Evolutionary conservation across 257 asterid genomes (phyloP).

Genomic region (Dorcoceras hygrometricum): DNA sequence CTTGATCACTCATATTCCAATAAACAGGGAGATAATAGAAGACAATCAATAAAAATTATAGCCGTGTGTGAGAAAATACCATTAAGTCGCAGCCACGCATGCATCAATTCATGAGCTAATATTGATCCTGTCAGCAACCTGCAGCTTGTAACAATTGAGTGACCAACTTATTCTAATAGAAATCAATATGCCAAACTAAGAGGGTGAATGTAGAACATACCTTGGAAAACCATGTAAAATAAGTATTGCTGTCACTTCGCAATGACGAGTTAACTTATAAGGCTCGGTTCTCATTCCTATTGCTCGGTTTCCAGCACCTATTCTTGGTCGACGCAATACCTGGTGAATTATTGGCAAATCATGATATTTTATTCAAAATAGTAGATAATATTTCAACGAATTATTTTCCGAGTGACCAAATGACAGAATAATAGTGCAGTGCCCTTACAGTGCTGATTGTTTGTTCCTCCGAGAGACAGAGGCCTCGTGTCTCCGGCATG

Average conservation of each 20-base stretch:
- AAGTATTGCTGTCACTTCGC: conserved; percentile 93
- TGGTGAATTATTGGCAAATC: conserved; percentile 30
- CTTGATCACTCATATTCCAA: neutral
- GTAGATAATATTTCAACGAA: neutral
- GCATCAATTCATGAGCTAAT: conserved; percentile 98
- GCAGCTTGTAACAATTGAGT: conserved; percentile 18
- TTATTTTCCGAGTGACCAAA: neutral
- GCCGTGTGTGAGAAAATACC: conserved; percentile 37
- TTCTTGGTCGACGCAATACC: conserved; percentile 62
- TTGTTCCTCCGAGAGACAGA: conserved; percentile 96
- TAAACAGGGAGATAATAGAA: neutral
- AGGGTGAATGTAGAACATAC: conserved; percentile 31
- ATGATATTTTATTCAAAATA: neutral
- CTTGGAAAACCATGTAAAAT: conserved; percentile 91
- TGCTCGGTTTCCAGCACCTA: conserved; percentile 57
- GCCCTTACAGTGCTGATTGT: conserved; percentile 79
- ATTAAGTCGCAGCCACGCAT: conserved; percentile 84
- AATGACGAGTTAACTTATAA: conserved; percentile 59
- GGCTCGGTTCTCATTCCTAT: conserved; percentile 74
- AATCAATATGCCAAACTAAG: neutral
- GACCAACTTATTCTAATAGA: neutral
- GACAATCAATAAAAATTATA: neutral
- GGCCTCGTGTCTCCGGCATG: conserved; percentile 95
- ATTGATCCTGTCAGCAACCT: conserved; percentile 87
- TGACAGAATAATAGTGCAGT: conserved; percentile 1